These are phyloP conservation scores for Moelleriella libera DNA, from an alignment of 2,329 filamentous ascomycete species.

Conservation along the genomic window DNA sequence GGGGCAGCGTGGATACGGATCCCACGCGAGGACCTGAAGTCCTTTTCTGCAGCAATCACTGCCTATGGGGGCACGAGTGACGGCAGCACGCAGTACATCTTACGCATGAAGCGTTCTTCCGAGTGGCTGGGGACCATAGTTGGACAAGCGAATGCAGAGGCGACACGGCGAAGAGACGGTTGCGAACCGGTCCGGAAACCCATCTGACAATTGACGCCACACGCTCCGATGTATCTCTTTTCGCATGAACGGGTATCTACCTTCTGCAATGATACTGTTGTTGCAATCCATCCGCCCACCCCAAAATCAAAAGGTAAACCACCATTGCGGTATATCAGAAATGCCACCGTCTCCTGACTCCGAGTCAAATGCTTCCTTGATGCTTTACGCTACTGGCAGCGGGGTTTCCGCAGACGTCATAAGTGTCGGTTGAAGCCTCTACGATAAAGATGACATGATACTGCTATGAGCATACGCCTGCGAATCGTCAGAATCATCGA, in stretches of 20 bases:
- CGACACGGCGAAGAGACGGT: constrained; percentile 28
- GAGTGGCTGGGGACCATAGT: constrained; percentile 50
- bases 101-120: constrained; percentile 42
- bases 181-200: too few species aligned
- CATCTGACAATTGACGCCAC: too few species aligned
- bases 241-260: background rate
- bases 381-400: background rate
- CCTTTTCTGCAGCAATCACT: constrained; percentile 50
- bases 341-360: constrained; percentile 5
- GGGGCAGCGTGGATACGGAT: constrained; percentile 50
- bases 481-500: background rate
- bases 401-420: background rate
- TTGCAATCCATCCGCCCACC: background rate
- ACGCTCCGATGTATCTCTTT: too few species aligned
- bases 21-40: constrained; percentile 43
- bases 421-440: constrained; percentile 9
- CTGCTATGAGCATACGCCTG: constrained; percentile 77
- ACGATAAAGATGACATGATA: constrained; percentile 65
- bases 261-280: background rate
- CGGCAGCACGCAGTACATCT: constrained; percentile 28
- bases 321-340: background rate
- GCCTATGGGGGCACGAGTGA: constrained; percentile 42
- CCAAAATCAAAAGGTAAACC: background rate
- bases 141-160: constrained; percentile 23
- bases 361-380: constrained; percentile 4